These are phyloP conservation scores for Microcos paniculata DNA, from an alignment of 345 rosid species.

Conservation along the genomic window DNA sequence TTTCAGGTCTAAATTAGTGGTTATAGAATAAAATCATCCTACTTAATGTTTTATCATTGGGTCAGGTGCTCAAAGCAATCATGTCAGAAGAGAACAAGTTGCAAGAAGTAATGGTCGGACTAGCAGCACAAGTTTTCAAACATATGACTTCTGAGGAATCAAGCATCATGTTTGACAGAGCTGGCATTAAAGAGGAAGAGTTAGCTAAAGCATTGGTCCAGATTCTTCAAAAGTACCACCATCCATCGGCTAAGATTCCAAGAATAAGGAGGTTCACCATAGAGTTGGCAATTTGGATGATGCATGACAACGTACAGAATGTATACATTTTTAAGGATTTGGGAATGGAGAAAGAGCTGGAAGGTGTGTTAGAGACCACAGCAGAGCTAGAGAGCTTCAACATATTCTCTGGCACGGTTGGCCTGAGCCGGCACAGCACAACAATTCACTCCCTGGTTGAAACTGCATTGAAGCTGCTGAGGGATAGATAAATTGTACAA, in stretches of 20 bases:
- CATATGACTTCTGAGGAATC: constrained; percentile 59
- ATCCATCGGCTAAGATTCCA: constrained; percentile 73
- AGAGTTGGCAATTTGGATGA: constrained; percentile 84
- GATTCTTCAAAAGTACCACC: constrained; percentile 51
- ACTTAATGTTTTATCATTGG: constrained; percentile 4
- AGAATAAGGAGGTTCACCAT: constrained; percentile 76
- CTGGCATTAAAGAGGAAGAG: constrained; percentile 49
- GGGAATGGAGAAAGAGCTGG: constrained; percentile 56
- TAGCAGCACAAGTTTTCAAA: constrained; percentile 59
- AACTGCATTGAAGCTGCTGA: constrained; percentile 47
- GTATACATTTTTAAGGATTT: constrained; percentile 34
- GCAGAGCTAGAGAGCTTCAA: constrained; percentile 77
- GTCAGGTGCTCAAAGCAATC: constrained; percentile 70
- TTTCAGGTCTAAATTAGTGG: neutral
- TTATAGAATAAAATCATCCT: neutral
- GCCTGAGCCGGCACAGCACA: constrained; percentile 61
- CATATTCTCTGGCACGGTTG: constrained; percentile 74
- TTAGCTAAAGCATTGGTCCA: constrained; percentile 45
- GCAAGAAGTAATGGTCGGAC: constrained; percentile 90
- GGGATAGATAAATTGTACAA: constrained; percentile 9
- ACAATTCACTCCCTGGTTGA: constrained; percentile 65
- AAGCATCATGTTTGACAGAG: constrained; percentile 32
- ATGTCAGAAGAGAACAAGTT: constrained; percentile 61
- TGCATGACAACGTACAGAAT: constrained; percentile 45
- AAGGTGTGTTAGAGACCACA: constrained; percentile 64